A percentile compares a stretch with the other conserved stretches of the same genome.
These are phyloP conservation scores for Flammula alnicola DNA, from an alignment of 1,284 basidiomycete genomes.

Conservation along the genomic window DNA sequence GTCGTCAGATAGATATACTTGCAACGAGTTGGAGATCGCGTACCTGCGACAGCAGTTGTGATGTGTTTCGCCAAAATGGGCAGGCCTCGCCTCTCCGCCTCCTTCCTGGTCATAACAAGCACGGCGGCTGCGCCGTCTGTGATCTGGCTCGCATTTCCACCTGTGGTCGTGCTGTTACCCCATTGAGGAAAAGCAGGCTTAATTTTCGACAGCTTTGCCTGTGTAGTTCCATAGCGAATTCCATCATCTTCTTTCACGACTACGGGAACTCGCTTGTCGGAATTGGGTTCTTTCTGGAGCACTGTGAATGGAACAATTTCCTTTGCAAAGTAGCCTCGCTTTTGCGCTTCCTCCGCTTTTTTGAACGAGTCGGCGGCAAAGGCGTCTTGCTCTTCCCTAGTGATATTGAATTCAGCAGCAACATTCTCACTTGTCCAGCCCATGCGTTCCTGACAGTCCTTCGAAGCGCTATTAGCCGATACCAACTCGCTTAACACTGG, in stretches of 20 bases:
- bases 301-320: conserved; percentile 87
- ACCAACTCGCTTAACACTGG: conserved; percentile 65
- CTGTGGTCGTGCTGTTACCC: conserved; percentile 79
- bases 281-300: conserved; percentile 55
- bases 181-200: conserved; percentile 88
- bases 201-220: conserved; percentile 70
- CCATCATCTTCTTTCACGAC: conserved; percentile 81
- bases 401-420: conserved; percentile 79
- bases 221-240: conserved; percentile 78
- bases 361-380: conserved; percentile 83
- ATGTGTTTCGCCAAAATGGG: conserved; percentile 80
- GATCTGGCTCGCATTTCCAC: conserved; percentile 89
- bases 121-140: conserved; percentile 91
- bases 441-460: conserved; percentile 75
- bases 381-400: conserved; percentile 84
- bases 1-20: conserved; percentile 16
- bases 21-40: conserved; percentile 16
- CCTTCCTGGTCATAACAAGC: conserved; percentile 84
- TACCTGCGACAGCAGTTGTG: conserved; percentile 74
- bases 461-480: conserved; percentile 51
- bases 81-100: conserved; percentile 81
- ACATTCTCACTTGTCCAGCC: conserved; percentile 89
- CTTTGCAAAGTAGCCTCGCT: conserved; percentile 68
- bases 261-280: conserved; percentile 59
- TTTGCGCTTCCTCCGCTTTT: conserved; percentile 71